These are phyloP conservation scores for Karstenula rhodostoma DNA, from an alignment of 2,329 filamentous ascomycete genomes.

Conservation along the genomic window DNA sequence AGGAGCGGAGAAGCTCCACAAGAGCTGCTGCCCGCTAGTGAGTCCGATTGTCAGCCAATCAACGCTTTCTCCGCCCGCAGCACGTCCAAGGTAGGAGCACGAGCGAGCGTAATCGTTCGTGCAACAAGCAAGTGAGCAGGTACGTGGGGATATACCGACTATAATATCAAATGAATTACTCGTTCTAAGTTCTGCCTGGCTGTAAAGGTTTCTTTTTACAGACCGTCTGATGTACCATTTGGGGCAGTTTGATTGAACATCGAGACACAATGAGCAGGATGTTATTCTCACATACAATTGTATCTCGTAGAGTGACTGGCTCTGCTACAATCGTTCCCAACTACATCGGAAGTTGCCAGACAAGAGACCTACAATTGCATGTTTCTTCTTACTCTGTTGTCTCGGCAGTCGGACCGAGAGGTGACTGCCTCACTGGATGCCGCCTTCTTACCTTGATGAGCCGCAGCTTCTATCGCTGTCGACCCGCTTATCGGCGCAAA, in stretches of 20 bases:
- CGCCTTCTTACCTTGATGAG: not conserved
- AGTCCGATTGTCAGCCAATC: conserved; percentile 7
- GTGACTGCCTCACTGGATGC: not conserved
- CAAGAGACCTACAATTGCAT: no score
- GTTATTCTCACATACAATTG: no score
- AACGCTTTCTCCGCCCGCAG: conserved; percentile 9
- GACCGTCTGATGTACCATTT: no score
- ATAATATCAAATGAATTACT: no score
- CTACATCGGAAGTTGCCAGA: no score
- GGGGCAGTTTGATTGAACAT: no score
- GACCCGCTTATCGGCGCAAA: not conserved
- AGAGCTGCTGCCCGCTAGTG: conserved; percentile 5
- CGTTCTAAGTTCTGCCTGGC: no score
- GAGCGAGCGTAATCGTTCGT: not conserved
- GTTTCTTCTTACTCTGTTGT: no score
- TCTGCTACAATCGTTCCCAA: no score
- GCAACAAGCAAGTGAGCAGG: not conserved
- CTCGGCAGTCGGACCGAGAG: not conserved
- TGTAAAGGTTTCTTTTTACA: no score
- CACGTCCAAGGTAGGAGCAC: not conserved
- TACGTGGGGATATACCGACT: not conserved
- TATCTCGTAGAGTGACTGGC: not conserved
- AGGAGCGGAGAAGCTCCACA: not conserved
- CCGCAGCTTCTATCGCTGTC: not conserved
- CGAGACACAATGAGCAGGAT: no score